These are phyloP conservation scores for Ceratobasidium theobromae DNA, from an alignment of 1,284 basidiomycete species.

Conservation along the genomic window DNA sequence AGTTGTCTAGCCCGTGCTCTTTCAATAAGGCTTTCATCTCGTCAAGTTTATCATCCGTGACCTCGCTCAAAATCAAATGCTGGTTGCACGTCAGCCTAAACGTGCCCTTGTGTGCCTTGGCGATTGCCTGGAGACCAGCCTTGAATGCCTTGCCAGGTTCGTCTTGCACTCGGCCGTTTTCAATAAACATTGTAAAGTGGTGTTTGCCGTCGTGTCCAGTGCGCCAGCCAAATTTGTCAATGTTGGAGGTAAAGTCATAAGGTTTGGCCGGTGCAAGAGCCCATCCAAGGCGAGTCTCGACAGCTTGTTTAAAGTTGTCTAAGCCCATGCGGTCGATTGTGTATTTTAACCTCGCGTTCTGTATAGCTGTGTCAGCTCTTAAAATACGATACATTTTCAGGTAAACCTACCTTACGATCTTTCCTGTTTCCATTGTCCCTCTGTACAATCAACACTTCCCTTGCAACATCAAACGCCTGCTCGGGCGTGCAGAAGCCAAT, in stretches of 20 bases:
- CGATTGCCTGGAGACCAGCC: slow-evolving; percentile 89
- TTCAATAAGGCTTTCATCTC: slow-evolving; percentile 78
- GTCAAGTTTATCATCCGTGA: slow-evolving; percentile 70
- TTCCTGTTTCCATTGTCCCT: slow-evolving; percentile 94
- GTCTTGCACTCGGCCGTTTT: slow-evolving; percentile 96
- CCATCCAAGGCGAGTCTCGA: slow-evolving; percentile 88
- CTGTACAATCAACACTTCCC: slow-evolving; percentile 92
- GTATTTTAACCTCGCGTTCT: slow-evolving; percentile 95
- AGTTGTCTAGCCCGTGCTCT: slow-evolving; percentile 90
- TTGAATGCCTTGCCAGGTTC: slow-evolving; percentile 91
- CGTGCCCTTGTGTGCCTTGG: slow-evolving; percentile 88
- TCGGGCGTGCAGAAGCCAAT: slow-evolving; percentile 93
- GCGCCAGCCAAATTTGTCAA: slow-evolving; percentile 94
- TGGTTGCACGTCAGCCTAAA: slow-evolving; percentile 96
- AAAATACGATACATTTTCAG: background rate
- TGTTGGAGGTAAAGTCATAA: slow-evolving; percentile 85
- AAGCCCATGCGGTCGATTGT: slow-evolving; percentile 95
- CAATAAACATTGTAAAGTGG: slow-evolving; percentile 94
- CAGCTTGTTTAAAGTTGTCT: slow-evolving; percentile 82
- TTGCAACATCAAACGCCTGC: slow-evolving; percentile 84
- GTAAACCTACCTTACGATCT: slow-evolving; percentile 58
- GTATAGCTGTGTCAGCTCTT: background rate
- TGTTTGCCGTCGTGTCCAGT: slow-evolving; percentile 85
- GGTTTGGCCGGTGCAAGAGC: slow-evolving; percentile 69
- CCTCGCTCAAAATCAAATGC: slow-evolving; percentile 87